A percentile compares a stretch with the other conserved stretches of the same genome.
Evolutionary conservation across 805 yeast genomes (phyloP).

Genomic region (Cyberlindnera mrakii): DNA sequence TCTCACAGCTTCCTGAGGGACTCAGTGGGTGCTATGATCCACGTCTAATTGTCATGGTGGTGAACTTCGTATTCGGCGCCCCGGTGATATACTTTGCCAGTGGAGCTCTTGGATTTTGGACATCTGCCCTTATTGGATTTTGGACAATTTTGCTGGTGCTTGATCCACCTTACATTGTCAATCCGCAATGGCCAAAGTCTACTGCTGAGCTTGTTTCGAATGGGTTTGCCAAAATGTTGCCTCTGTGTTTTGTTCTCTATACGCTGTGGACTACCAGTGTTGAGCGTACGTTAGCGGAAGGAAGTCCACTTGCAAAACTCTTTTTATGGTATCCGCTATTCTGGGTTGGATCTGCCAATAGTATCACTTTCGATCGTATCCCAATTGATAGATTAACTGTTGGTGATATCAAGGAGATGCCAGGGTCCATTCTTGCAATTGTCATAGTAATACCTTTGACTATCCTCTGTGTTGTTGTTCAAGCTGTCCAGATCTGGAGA

Average conservation of each 20-base stretch:
- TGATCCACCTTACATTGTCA: constrained; percentile 69
- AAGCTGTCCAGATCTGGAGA: constrained; percentile 75
- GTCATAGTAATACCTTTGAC: constrained; percentile 42
- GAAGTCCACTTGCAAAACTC: constrained; percentile 32
- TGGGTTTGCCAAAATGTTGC: constrained; percentile 70
- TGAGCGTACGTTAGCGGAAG: constrained; percentile 39
- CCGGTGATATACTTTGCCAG: constrained; percentile 50
- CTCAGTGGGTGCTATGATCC: constrained; percentile 64
- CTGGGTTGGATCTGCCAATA: constrained; percentile 82
- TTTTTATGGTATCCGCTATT: constrained; percentile 68
- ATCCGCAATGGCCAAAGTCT: constrained; percentile 45
- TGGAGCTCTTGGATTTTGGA: constrained; percentile 54
- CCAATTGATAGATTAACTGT: constrained; percentile 82
- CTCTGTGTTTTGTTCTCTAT: constrained; percentile 63
- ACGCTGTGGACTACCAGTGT: constrained; percentile 61
- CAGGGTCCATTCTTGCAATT: constrained; percentile 71
- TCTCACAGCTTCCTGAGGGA: constrained; percentile 37
- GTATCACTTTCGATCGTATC: constrained; percentile 79
- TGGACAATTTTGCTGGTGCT: constrained; percentile 76
- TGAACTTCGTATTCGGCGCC: constrained; percentile 58
- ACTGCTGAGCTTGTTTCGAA: constrained; percentile 60
- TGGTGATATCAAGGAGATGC: constrained; percentile 63
- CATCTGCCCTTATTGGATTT: constrained; percentile 57
- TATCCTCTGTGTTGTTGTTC: constrained; percentile 53
- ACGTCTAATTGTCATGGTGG: constrained; percentile 44